Evolutionary conservation across 2,329 filamentous ascomycete genomes (phyloP), one percentile per base, ranked within the genome.

Genomic region (Diaporthe citri): DNA sequence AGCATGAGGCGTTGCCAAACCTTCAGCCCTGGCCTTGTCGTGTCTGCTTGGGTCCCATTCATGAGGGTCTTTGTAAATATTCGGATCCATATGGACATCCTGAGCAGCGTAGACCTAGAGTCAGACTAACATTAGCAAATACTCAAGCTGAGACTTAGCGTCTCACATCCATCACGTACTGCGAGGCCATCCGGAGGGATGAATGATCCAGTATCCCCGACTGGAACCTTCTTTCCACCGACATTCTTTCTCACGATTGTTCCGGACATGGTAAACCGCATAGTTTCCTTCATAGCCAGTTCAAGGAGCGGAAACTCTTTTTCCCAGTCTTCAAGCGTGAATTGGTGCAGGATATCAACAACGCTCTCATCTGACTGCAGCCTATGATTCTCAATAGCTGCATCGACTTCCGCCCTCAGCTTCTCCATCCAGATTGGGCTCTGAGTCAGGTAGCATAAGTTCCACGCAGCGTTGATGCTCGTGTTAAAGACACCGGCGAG

Each of bases 391-490:
- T 20, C 7, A 4, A 62, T 28, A 17, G 57, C 36, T 3, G 36
- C n/a, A 3, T 62, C 57, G n/a, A 62, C 57, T 43, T 62, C 57
- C 28, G 36, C 57, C 15, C 34, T 62, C n/a, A 43, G 36, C 3
- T 43, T 62, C 4, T 10, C 36, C 57, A 43, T 62, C 57, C 57
- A 62, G 2, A 5, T 6, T 6, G 36, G 57, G 15, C 34, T 41
- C 57, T 28, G 57, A 41, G 57, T 2, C 57, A 62, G 57, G 36
- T 62, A 62, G 57, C 57, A 62, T 9, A 62, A 12, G 57, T 62
- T 62, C 57, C 57, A 62, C 57, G 57, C 17, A 17, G 57, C 57
- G 36, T 62, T 62, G 36, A 62, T 62, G 57, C 57, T 62, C 13
- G 57, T 62, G 36, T 62, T 62, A 20, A 62, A 62, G 57, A 62